Base-by-base conservation (phyloP, 495 filamentous ascomycete species). In the Extremus antarcticus region DNA sequence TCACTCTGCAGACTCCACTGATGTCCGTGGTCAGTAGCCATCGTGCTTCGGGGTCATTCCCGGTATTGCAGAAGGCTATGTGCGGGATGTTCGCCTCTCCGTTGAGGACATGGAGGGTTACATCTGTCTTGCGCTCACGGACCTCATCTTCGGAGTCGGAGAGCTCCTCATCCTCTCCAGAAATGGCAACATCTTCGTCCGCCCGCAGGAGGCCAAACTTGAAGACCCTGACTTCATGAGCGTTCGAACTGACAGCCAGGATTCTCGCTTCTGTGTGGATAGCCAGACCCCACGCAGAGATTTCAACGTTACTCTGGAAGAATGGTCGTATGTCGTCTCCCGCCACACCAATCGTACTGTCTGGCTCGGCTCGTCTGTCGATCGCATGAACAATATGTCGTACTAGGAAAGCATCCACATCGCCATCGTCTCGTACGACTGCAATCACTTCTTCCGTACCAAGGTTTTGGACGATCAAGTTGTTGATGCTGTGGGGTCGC, bases 241-340 rank as follows among this genome's bases (percentile, higher is more conserved):
- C 77, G 63, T 98, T 97, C 0, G 86, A 80, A 51, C 84, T 82
- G 17, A 91, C 84, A 0, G 90, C 92, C 51, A 98, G 78, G 38
- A 95, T 67, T 1, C 89, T 77, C 13, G 84, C 83, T 56, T 82
- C 73, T 58, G 83, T 79, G 62, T 97, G 91, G 15, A 92, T 78
- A 7, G 91, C 87, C 35, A 98, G 64, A 0, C 92, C 92, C 92
- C 92, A 98, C 2, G 88, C 91, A 55, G 86, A 90, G 23, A 65
- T 69, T 1, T 75, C 78, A 19, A 96, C 88, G 67, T 84, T 85
- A 51, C 84, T 76, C 61, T 81, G 77, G 54, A 94, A 87, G 65
- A 90, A 86, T 0, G 81, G 74, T 48, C 68, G 66, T 47, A 59
- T 64, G 20, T 70, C 47, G 25, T 55, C 49, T 35, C 51, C 43